A percentile compares a stretch with the other conserved stretches of the same genome.
Conservation (phyloP, 2,329 filamentous ascomycete genomes). For the Calonectria crousiana region DNA sequence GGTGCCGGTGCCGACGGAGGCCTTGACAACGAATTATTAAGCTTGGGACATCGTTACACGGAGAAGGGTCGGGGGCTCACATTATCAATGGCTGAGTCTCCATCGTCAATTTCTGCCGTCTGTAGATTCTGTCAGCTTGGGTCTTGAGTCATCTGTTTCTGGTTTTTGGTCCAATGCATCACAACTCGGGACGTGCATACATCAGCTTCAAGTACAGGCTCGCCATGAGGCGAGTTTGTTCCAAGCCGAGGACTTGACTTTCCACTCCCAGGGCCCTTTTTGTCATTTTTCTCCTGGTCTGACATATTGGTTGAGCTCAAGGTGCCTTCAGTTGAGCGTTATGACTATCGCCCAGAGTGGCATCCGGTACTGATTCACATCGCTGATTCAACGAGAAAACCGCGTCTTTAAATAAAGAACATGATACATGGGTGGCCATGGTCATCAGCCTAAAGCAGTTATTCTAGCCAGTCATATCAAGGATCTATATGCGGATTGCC, state of each 20-base stretch:
- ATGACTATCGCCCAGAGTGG: not conserved
- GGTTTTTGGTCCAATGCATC: not conserved
- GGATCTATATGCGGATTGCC: not conserved
- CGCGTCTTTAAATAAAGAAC: not conserved
- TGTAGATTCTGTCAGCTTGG: not conserved
- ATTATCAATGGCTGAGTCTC: not conserved
- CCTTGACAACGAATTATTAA: not conserved
- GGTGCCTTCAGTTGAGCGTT: not conserved
- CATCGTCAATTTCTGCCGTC: not conserved
- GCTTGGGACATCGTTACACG: not conserved
- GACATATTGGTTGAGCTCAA: not conserved
- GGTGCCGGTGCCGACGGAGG: not conserved
- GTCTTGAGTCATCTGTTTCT: accelerated
- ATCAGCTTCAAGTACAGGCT: conserved; percentile 7
- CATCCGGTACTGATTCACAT: no score
- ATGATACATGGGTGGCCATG: not conserved
- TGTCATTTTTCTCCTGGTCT: not conserved
- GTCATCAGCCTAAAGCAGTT: not conserved
- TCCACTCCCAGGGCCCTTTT: not conserved
- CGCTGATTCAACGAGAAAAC: not conserved
- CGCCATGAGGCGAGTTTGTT: not conserved
- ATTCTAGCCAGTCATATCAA: not conserved
- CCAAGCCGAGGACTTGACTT: not conserved
- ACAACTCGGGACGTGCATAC: not conserved
- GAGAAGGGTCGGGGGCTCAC: not conserved